Evolutionary conservation across 1,284 basidiomycete species (phyloP).

Genomic region (Cutaneotrichosporon daszewskae): DNA sequence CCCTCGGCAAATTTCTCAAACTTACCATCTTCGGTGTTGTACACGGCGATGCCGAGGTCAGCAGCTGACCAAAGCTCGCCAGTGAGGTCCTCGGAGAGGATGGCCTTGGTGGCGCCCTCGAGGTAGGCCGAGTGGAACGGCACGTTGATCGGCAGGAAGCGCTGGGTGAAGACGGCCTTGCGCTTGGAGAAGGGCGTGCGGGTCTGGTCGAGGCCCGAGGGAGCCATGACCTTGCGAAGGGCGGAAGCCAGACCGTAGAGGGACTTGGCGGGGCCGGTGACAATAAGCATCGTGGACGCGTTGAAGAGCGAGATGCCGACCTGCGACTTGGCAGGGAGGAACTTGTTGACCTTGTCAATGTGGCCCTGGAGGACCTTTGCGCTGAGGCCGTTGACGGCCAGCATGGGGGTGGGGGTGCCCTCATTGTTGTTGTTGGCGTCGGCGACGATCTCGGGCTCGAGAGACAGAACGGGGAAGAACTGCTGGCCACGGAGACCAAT

Average conservation of each 20-base stretch:
- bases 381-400: slow-evolving; percentile 77
- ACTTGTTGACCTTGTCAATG: slow-evolving; percentile 79
- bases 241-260: slow-evolving; percentile 88
- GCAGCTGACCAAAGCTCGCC: slow-evolving; percentile 72
- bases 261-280: slow-evolving; percentile 88
- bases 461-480: slow-evolving; percentile 85
- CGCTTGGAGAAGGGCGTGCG: slow-evolving; percentile 90
- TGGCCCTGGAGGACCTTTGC: slow-evolving; percentile 74
- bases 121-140: slow-evolving; percentile 93
- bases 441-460: slow-evolving; percentile 81
- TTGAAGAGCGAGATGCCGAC: slow-evolving; percentile 86
- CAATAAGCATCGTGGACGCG: slow-evolving; percentile 81
- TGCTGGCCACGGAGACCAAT: slow-evolving; percentile 89
- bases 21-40: slow-evolving; percentile 84
- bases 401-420: slow-evolving; percentile 88
- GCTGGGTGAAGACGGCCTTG: slow-evolving; percentile 85
- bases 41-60: slow-evolving; percentile 78
- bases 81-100: slow-evolving; percentile 66
- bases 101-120: slow-evolving; percentile 65
- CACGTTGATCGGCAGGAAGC: slow-evolving; percentile 89
- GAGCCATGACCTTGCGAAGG: slow-evolving; percentile 81
- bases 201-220: slow-evolving; percentile 83
- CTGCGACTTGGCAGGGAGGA: slow-evolving; percentile 72
- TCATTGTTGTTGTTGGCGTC: slow-evolving; percentile 89
- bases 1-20: slow-evolving; percentile 16